Evolutionary conservation across 2,329 filamentous ascomycete species (phyloP).

Genomic region (Pyrenophora graminea): DNA sequence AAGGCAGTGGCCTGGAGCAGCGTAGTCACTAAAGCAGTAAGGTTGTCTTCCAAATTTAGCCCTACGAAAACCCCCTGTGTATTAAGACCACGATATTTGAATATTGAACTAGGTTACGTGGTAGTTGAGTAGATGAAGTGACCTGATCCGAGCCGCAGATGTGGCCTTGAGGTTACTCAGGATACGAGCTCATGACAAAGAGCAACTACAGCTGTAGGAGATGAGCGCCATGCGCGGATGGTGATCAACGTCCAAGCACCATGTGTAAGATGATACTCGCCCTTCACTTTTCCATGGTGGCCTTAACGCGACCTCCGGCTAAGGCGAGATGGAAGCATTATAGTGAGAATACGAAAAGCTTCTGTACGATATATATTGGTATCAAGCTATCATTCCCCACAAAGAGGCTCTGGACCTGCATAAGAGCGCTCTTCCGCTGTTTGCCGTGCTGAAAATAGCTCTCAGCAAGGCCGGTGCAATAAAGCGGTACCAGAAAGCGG

Average conservation of each 20-base stretch:
- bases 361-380: slow-evolving; percentile 33
- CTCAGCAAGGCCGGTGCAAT: slow-evolving; percentile 18
- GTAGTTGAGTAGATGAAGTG: slow-evolving; percentile 30
- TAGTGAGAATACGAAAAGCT: slow-evolving; percentile 43
- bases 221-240: slow-evolving; percentile 1
- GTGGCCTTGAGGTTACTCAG: slow-evolving; percentile 8
- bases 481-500: slow-evolving; percentile 22
- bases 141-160: slow-evolving; percentile 17
- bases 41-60: slow-evolving; percentile 31
- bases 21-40: slow-evolving; percentile 22
- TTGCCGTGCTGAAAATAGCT: slow-evolving; percentile 36
- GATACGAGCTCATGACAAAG: slow-evolving; percentile 27
- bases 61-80: slow-evolving; percentile 18
- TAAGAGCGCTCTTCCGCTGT: slow-evolving; percentile 10
- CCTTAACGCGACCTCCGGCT: slow-evolving; percentile 12
- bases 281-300: slow-evolving; percentile 4
- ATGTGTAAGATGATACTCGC: slow-evolving; percentile 1
- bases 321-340: slow-evolving; percentile 21
- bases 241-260: slow-evolving; percentile 14
- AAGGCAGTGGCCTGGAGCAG: slow-evolving; percentile 11
- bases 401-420: slow-evolving; percentile 26
- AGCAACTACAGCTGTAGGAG: slow-evolving; percentile 3
- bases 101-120: slow-evolving; percentile 19
- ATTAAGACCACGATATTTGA: slow-evolving; percentile 28
- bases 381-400: slow-evolving; percentile 6